These are phyloP conservation scores for Penicillium waksmanii DNA, from an alignment of 495 filamentous ascomycete genomes.

Conservation along the genomic window DNA sequence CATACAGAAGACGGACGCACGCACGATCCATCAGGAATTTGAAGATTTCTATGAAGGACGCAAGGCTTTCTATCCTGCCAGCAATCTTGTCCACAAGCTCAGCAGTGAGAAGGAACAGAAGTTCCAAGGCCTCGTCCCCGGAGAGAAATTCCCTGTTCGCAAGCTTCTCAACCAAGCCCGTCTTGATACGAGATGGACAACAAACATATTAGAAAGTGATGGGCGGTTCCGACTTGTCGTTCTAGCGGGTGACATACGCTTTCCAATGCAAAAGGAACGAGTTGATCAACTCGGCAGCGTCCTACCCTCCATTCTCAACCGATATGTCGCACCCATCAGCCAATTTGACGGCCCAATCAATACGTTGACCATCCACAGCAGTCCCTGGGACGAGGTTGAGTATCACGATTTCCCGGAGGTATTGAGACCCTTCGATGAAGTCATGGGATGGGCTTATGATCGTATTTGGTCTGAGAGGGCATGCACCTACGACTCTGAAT, in stretches of 20 bases:
- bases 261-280: not conserved
- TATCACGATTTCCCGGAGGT: slow-evolving; percentile 59
- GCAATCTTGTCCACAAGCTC: not conserved
- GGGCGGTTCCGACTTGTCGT: not conserved
- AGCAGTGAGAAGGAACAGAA: not conserved
- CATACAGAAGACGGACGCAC: not conserved
- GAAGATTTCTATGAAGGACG: slow-evolving; percentile 1
- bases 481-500: slow-evolving; percentile 56
- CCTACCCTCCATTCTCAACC: not conserved
- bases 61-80: not conserved
- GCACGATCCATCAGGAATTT: not conserved
- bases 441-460: slow-evolving; percentile 63
- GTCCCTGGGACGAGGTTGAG: slow-evolving; percentile 49
- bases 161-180: slow-evolving; percentile 1
- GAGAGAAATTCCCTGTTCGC: not conserved
- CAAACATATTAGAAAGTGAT: not conserved
- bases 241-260: not conserved
- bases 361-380: slow-evolving; percentile 58
- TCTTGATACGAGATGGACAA: not conserved
- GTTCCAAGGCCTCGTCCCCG: not conserved
- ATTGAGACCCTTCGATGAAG: slow-evolving; percentile 55
- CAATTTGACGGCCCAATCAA: slow-evolving; percentile 51
- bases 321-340: not conserved
- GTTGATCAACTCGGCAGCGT: not conserved
- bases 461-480: slow-evolving; percentile 66